Conservation (phyloP, 768 basidiomycete species). For the Phanerochaete sordida region DNA sequence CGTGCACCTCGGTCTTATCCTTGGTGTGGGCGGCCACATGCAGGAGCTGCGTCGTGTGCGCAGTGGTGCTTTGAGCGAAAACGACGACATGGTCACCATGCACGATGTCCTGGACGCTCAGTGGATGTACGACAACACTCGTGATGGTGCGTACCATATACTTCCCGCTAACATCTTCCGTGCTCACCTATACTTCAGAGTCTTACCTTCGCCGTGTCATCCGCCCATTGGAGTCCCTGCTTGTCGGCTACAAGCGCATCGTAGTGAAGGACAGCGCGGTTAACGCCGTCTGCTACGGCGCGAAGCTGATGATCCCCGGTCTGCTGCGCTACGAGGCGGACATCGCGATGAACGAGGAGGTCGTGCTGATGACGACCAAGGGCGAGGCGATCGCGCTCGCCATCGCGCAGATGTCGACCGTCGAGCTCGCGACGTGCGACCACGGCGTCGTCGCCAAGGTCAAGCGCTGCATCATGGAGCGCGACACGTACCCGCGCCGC, state of each 20-base stretch:
- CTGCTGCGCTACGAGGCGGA: slow-evolving; percentile 94
- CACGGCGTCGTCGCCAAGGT: slow-evolving; percentile 99
- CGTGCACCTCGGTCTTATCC: slow-evolving; percentile 89
- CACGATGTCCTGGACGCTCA: slow-evolving; percentile 99
- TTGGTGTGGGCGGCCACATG: slow-evolving; percentile 99
- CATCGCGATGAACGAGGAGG: slow-evolving; percentile 92
- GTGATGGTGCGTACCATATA: slow-evolving; percentile 66
- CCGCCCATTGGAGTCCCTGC: slow-evolving; percentile 88
- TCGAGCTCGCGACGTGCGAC: slow-evolving; percentile 96
- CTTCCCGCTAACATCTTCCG: background rate
- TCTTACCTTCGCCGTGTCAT: slow-evolving; percentile 95
- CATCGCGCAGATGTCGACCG: slow-evolving; percentile 97
- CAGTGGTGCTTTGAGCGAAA: slow-evolving; percentile 95
- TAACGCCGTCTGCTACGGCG: slow-evolving; percentile 98
- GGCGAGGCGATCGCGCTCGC: slow-evolving; percentile 95
- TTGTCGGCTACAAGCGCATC: slow-evolving; percentile 96
- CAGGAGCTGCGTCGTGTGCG: slow-evolving; percentile 94
- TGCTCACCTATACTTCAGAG: slow-evolving; percentile 45
- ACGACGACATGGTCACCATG: slow-evolving; percentile 99
- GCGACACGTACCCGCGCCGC: slow-evolving; percentile 94
- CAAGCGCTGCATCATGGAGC: slow-evolving; percentile 99
- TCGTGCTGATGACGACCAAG: slow-evolving; percentile 98
- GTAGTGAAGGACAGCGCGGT: slow-evolving; percentile 99
- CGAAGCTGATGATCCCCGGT: slow-evolving; percentile 99
- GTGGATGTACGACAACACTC: slow-evolving; percentile 96